Conservation (phyloP, 805 yeast genomes). For the Spathaspora passalidarum region DNA sequence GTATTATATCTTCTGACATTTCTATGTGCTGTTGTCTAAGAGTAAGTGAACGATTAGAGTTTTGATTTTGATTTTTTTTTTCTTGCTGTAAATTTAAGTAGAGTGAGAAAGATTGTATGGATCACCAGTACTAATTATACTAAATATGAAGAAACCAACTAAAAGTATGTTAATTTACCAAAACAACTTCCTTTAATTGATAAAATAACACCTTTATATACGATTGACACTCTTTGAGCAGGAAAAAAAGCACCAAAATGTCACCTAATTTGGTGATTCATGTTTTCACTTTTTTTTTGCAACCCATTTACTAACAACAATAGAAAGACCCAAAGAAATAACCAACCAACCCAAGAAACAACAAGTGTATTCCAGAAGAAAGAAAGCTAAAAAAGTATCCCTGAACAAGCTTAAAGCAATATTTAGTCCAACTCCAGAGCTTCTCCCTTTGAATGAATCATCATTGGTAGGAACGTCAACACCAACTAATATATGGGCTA, state of each 20-base stretch:
- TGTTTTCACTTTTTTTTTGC: background rate
- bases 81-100: background rate
- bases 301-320: background rate
- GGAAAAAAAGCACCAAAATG: too few species aligned
- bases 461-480: background rate
- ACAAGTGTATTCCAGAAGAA: background rate
- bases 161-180: background rate
- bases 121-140: background rate
- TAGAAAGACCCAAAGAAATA: background rate
- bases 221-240: too few species aligned
- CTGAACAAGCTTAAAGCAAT: background rate
- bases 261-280: background rate
- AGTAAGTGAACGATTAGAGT: too few species aligned
- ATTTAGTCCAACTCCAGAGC: background rate
- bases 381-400: background rate
- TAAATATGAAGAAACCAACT: conserved; percentile 1
- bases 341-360: background rate
- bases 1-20: conserved; percentile 23
- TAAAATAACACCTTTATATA: background rate
- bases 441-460: background rate
- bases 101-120: background rate
- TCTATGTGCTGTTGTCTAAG: background rate
- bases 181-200: background rate
- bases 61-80: background rate
- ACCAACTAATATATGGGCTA: background rate